Evolutionary conservation across 2,329 filamentous ascomycete species (phyloP), one percentile per base, ranked within the genome.

Genomic region (Lasiodiplodia sp.): DNA sequence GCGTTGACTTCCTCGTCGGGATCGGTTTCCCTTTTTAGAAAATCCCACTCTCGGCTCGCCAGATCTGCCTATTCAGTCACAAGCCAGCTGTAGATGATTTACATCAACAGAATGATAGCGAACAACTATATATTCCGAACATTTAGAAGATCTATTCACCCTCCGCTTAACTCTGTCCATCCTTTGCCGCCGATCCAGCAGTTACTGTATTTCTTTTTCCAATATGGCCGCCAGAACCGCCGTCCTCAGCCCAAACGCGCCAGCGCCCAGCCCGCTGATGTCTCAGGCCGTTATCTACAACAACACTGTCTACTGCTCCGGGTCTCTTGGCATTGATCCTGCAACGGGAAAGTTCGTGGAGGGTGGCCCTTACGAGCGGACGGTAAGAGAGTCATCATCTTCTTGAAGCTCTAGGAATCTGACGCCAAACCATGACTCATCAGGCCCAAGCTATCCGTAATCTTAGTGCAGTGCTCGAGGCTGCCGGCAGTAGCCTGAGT

Each of bases 261-360:
- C 52, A 4, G 52, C 52, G 52, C 52, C 52, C 52, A 55, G 52
- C 52, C 52, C 52, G 23, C 25, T 55, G 52, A 34, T 55, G 52
- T 55, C 52, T 2, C 52, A 55, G 34, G 52, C 52, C 7, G 52
- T 55, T 28, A 31, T 55, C 12, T 28, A 55, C 52, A 55, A 55
- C 28, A 28, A 28, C 52, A 55, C 52, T 5, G 18, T 55, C 52
- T 55, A 55, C 14, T 34, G 52, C 25, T 55, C 52, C 28, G 52
- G 52, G 14, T 28, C 52, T 3, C 52, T 55, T 6, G 52, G 52
- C 1, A 55, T 55, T 12, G 52, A 55, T 8, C 23, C 25, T 2
- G 12, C 23, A 6, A 55, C 52, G 4, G 14, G 52, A 11, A 55
- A 28, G 3, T 34, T 55, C 8, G 52, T 55, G 4, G 52, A 55